Percentiles rank a stretch among this genome's conserved stretches.
Evolutionary conservation across 306 rosid species (phyloP).

Genomic region (Cicer arietinum): DNA sequence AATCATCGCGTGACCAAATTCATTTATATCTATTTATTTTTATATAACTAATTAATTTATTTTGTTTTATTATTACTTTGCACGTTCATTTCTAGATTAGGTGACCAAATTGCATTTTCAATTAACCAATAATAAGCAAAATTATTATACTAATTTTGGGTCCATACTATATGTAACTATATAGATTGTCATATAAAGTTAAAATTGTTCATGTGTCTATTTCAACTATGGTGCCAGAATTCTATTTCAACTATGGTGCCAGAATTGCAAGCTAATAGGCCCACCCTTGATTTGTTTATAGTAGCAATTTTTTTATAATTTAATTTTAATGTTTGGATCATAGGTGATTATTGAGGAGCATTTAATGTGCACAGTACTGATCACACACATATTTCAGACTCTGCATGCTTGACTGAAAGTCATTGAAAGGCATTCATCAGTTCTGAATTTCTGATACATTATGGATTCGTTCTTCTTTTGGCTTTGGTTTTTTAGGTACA

Average conservation of each 20-base stretch:
- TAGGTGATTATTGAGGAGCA: constrained; percentile 16
- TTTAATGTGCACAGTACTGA: constrained; percentile 50
- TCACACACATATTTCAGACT: neutral
- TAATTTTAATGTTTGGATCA: too few species aligned
- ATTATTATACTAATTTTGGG: constrained; percentile 39
- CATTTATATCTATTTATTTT: neutral
- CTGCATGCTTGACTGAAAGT: constrained; percentile 41
- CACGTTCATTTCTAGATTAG: constrained; percentile 33
- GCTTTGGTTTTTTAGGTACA: constrained; percentile 1
- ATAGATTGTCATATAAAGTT: constrained; percentile 47
- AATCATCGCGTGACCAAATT: constrained; percentile 38
- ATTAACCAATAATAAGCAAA: constrained; percentile 4
- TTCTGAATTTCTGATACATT: constrained; percentile 40
- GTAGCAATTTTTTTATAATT: neutral
- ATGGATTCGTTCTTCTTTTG: constrained; percentile 25
- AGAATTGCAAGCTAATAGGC: constrained; percentile 39
- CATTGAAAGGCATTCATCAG: constrained; percentile 42
- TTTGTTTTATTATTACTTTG: constrained; percentile 18
- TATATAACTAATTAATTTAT: neutral
- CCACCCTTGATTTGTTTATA: constrained; percentile 43
- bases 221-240: constrained; percentile 51
- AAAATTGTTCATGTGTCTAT: constrained; percentile 48
- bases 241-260: constrained; percentile 51
- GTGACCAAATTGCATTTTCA: constrained; percentile 37
- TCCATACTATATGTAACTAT: constrained; percentile 31